Evolutionary conservation across 2,329 filamentous ascomycete genomes (phyloP).

Genomic region (Colletotrichum chlorophyti): DNA sequence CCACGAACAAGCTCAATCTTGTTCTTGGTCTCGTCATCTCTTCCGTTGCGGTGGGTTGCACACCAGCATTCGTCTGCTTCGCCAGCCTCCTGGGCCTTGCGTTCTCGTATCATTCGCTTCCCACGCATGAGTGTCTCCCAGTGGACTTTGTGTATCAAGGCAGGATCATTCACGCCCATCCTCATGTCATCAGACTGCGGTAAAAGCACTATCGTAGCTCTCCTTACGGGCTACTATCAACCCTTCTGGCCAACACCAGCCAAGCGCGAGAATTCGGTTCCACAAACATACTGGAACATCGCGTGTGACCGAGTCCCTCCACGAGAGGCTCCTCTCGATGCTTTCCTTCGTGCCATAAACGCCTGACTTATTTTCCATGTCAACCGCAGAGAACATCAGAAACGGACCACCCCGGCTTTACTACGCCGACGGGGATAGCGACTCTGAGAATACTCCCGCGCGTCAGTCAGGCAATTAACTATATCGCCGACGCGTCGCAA

Average conservation of each 20-base stretch:
- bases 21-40: conserved; percentile 66
- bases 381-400: conserved; percentile 79
- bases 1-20: conserved; percentile 58
- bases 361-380: conserved; percentile 79
- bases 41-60: conserved; percentile 69
- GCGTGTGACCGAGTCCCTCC: too few species aligned
- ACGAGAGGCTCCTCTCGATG: conserved; percentile 65
- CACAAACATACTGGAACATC: too few species aligned
- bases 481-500: too few species aligned
- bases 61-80: conserved; percentile 78
- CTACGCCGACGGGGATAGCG: too few species aligned
- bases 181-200: conserved; percentile 88
- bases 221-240: conserved; percentile 76
- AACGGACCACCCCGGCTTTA: too few species aligned
- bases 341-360: conserved; percentile 75
- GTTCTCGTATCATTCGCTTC: conserved; percentile 75
- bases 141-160: conserved; percentile 64
- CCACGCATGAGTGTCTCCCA: too few species aligned
- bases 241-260: too few species aligned
- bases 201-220: conserved; percentile 81
- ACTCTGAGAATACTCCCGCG: too few species aligned
- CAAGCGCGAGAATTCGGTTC: too few species aligned
- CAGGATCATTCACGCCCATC: conserved; percentile 75
- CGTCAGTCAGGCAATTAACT: too few species aligned
- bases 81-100: conserved; percentile 72